Evolutionary conservation across 192 early-diverging fungal species (phyloP).

Genomic region (Podila horticola): DNA sequence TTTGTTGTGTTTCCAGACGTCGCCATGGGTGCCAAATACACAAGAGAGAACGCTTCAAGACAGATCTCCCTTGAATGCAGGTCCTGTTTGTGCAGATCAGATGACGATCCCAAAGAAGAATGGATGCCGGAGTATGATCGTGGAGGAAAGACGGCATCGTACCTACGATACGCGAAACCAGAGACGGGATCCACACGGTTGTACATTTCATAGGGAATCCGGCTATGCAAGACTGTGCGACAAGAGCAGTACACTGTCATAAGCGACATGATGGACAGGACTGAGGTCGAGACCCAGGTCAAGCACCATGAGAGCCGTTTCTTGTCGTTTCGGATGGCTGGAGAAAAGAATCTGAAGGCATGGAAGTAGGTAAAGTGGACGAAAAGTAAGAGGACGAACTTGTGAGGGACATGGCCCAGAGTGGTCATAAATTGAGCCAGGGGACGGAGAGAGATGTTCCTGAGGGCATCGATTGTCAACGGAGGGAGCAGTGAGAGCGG

Average conservation of each 20-base stretch:
- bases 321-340: not conserved
- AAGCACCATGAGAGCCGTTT: not conserved
- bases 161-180: not conserved
- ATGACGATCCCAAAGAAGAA: not conserved
- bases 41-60: not conserved
- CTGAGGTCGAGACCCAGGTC: not conserved
- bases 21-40: too few relatives aligned
- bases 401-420: not conserved
- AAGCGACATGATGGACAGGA: not conserved
- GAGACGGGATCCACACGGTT: not conserved
- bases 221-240: not conserved
- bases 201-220: not conserved
- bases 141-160: not conserved
- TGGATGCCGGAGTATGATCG: not conserved
- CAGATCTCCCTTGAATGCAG: not conserved
- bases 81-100: not conserved
- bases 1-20: not conserved
- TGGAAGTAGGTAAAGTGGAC: not conserved
- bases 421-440: not conserved
- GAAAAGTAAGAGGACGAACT: not conserved
- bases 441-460: not conserved
- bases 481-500: too few relatives aligned
- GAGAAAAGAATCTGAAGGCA: not conserved
- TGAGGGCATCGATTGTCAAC: too few relatives aligned
- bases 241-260: not conserved